phyloP scores from a whole-genome alignment of 1,139 yeast genomes.

The Chernovozyma sophiae-reginae region DNA sequence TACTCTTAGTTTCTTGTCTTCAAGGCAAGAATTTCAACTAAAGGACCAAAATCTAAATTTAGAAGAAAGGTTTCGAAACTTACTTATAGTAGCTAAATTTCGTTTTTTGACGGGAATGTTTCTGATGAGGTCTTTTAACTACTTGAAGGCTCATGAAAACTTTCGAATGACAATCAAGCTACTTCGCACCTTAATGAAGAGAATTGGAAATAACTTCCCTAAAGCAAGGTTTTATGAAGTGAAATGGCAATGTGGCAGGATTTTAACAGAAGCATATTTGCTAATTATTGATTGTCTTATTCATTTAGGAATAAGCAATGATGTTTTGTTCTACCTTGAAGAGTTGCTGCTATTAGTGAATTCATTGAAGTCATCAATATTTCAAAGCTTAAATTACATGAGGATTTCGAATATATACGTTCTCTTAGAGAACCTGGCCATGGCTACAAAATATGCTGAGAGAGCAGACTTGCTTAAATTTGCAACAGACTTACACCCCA shows the following conservation, averaged over 20 bases:
- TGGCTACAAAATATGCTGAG: conserved; percentile 1
- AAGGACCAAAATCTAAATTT: conserved; percentile 16
- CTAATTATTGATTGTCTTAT: conserved; percentile 31
- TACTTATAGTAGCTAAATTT: conserved; percentile 34
- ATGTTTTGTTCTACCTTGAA: conserved; percentile 43
- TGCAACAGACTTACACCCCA: too few relatives aligned
- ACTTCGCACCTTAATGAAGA: conserved; percentile 38
- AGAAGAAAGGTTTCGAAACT: conserved; percentile 25
- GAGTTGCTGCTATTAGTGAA: conserved; percentile 42
- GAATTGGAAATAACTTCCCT: conserved; percentile 22
- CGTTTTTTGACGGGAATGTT: conserved; percentile 27
- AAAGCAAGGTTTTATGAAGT: conserved; percentile 19
- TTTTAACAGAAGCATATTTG: conserved; percentile 32
- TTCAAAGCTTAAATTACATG: conserved; percentile 23
- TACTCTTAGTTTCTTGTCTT: conserved; percentile 19
- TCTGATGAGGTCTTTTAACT: conserved; percentile 13
- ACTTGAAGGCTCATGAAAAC: conserved; percentile 23
- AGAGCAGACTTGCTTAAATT: too few relatives aligned
- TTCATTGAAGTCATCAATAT: conserved; percentile 20
- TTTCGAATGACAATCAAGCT: conserved; percentile 39
- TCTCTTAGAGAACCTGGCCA: conserved; percentile 11
- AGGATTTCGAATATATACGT: conserved; percentile 15
- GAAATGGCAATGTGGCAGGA: conserved; percentile 32
- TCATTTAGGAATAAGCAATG: conserved; percentile 52
- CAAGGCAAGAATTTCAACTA: conserved; percentile 28